phyloP scores from a whole-genome alignment of 2,329 filamentous ascomycete genomes.

The Hypoxylon sp. region DNA sequence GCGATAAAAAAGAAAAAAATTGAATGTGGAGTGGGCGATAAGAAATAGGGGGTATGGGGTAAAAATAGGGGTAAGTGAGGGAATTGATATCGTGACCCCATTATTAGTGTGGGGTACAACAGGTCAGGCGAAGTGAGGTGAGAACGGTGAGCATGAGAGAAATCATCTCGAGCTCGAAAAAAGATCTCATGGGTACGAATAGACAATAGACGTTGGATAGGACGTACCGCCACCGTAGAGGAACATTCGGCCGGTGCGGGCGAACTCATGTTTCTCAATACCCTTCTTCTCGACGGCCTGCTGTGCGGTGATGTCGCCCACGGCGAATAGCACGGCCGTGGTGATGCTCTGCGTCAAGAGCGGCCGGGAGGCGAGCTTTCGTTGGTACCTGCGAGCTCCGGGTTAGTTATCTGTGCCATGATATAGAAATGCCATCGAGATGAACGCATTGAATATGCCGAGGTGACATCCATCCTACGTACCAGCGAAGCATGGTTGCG shows the following conservation, averaged over 20 bases:
- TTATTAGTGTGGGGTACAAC: slow-evolving; percentile 25
- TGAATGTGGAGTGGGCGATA: neutral
- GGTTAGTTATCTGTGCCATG: slow-evolving; percentile 20
- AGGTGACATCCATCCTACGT: slow-evolving; percentile 44
- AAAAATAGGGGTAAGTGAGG: slow-evolving; percentile 16
- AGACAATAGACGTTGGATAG: slow-evolving; percentile 12
- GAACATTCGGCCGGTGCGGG: slow-evolving; percentile 82
- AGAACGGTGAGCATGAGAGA: slow-evolving; percentile 28
- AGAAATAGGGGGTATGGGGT: slow-evolving; percentile 24
- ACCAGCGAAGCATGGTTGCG: slow-evolving; percentile 54
- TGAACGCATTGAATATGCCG: slow-evolving; percentile 19
- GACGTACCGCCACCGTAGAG: slow-evolving; percentile 81
- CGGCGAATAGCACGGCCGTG: slow-evolving; percentile 91
- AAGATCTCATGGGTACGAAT: slow-evolving; percentile 2
- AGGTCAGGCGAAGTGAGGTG: slow-evolving; percentile 14
- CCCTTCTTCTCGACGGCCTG: slow-evolving; percentile 89
- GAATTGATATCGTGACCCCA: slow-evolving; percentile 16
- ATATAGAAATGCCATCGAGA: slow-evolving; percentile 12
- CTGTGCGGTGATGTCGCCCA: slow-evolving; percentile 91
- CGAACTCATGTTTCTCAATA: slow-evolving; percentile 79
- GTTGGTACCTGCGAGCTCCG: slow-evolving; percentile 79
- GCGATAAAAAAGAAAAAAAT: neutral
- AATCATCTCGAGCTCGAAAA: slow-evolving; percentile 8
- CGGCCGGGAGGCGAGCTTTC: slow-evolving; percentile 82
- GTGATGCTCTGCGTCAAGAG: slow-evolving; percentile 92